A percentile compares a stretch with the other conserved stretches of the same genome.
Conservation (phyloP, 805 yeast species). For the Saturnispora besseyi region DNA sequence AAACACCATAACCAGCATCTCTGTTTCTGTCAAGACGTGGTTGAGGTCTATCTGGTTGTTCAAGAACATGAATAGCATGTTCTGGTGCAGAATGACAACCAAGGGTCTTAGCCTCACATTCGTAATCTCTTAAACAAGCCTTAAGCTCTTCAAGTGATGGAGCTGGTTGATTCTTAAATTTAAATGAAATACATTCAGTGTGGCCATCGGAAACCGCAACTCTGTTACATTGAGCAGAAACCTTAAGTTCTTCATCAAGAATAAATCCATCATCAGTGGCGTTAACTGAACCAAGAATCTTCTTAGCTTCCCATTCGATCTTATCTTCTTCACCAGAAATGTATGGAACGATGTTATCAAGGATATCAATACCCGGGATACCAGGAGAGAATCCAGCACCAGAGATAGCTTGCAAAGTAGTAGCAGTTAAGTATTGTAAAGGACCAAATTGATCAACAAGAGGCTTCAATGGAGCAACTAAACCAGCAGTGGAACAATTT, state of each 20-base stretch:
- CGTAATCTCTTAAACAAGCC: slow-evolving; percentile 57
- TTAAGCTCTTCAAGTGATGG: slow-evolving; percentile 81
- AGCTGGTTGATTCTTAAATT: slow-evolving; percentile 72
- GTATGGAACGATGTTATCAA: slow-evolving; percentile 91
- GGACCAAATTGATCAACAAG: slow-evolving; percentile 86
- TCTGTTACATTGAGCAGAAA: slow-evolving; percentile 94
- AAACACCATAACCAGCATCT: slow-evolving; percentile 87
- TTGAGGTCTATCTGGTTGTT: slow-evolving; percentile 90
- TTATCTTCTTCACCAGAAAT: slow-evolving; percentile 97
- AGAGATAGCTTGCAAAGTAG: slow-evolving; percentile 94
- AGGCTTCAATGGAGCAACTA: slow-evolving; percentile 96
- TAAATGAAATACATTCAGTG: slow-evolving; percentile 86
- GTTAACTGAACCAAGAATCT: slow-evolving; percentile 69
- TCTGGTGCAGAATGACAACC: slow-evolving; percentile 91
- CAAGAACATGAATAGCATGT: slow-evolving; percentile 84
- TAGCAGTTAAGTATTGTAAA: slow-evolving; percentile 72
- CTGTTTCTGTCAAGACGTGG: slow-evolving; percentile 96
- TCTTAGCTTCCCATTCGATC: slow-evolving; percentile 96
- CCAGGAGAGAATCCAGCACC: slow-evolving; percentile 99
- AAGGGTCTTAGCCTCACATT: slow-evolving; percentile 70
- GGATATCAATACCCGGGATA: slow-evolving; percentile 86
- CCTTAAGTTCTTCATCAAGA: slow-evolving; percentile 63
- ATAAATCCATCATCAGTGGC: slow-evolving; percentile 45
- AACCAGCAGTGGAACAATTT: slow-evolving; percentile 96
- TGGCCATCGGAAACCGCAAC: slow-evolving; percentile 98